Base-by-base conservation (phyloP, 2,329 filamentous ascomycete species). In the Hirsutella rhossiliensis region DNA sequence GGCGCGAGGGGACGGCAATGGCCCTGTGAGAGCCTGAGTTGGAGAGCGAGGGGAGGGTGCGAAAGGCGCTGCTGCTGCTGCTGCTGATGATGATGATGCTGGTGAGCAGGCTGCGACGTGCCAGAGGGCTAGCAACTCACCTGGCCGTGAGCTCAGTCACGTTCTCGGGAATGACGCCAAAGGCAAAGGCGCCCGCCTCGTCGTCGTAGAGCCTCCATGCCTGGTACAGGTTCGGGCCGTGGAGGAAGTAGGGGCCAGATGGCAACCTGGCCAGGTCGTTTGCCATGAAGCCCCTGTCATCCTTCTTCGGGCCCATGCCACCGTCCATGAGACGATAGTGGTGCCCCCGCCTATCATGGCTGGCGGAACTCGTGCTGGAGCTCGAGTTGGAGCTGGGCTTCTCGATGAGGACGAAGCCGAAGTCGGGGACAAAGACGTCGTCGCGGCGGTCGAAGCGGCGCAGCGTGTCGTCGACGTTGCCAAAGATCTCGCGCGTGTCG, bases 121-220 rank as follows among this genome's bases (percentile, higher is more conserved):
- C n/a, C n/a, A n/a, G n/a, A n/a, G n/a, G n/a, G n/a, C n/a, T n/a
- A n/a, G n/a, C n/a, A n/a, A n/a, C n/a, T n/a, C n/a, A 49, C 50
- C 23, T 27, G n/a, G 43, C 37, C 3, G 32, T 41, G 5, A n/a
- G 34, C 20, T 37, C 38, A 5, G 50, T 46, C 7, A 48, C 47
- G n/a, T 52, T 49, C 5, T 64, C 60, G 0, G 63, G 60, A 20
- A 66, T 52, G 2, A 66, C 56, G n/a, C 64, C 64, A 43, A 57
- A 53, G 2, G 52, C 54, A 40, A 67, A 67, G 1, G 64, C 63
- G 3, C 57, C 58, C 5, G 61, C 43, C 0, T 56, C 51, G 41
- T 67, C 65, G 11, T 63, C 59, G 31, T 67, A 67, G n/a, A 67
- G 42, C 27, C 58, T 58, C 61, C 64, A 67, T 5, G 65, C 64